These are phyloP conservation scores for Hirsutella rhossiliensis DNA, from an alignment of 2,329 filamentous ascomycete species.

Conservation along the genomic window DNA sequence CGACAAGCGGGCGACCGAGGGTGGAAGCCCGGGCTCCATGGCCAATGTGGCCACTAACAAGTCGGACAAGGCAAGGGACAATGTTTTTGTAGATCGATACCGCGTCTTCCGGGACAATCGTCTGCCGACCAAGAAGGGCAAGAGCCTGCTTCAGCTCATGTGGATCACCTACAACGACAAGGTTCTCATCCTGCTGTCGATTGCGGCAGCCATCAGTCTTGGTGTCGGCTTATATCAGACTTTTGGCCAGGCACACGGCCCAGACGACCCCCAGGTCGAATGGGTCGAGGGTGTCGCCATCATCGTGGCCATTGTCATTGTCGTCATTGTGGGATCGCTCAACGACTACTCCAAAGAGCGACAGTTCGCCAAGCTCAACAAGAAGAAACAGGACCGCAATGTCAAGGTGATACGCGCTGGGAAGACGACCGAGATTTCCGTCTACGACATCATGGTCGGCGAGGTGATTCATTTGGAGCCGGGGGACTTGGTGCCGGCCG, in stretches of 20 bases:
- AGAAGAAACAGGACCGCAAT: conserved; percentile 64
- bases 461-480: conserved; percentile 64
- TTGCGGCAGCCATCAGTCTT: conserved; percentile 60
- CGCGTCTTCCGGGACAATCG: conserved; percentile 62
- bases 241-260: conserved; percentile 44
- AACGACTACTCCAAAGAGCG: conserved; percentile 75
- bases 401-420: conserved; percentile 64
- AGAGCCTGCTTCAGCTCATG: conserved; percentile 59
- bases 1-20: conserved; percentile 22
- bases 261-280: conserved; percentile 46
- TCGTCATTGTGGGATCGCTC: conserved; percentile 63
- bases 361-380: conserved; percentile 68
- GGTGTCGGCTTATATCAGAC: conserved; percentile 67
- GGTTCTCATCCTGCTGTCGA: conserved; percentile 59
- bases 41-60: conserved; percentile 2
- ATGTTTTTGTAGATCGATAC: conserved; percentile 49
- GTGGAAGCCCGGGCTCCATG: conserved; percentile 3
- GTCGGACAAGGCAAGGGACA: conserved; percentile 7
- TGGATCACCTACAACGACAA: conserved; percentile 83
- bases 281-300: conserved; percentile 79
- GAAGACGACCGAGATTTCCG: conserved; percentile 54
- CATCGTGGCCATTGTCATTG: conserved; percentile 66
- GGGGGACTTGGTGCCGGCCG: conserved; percentile 62
- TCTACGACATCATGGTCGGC: conserved; percentile 57
- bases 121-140: conserved; percentile 62